Base-by-base conservation (phyloP, 1,139 yeast species). In the Yamadazyma kanchanaburiensis region DNA sequence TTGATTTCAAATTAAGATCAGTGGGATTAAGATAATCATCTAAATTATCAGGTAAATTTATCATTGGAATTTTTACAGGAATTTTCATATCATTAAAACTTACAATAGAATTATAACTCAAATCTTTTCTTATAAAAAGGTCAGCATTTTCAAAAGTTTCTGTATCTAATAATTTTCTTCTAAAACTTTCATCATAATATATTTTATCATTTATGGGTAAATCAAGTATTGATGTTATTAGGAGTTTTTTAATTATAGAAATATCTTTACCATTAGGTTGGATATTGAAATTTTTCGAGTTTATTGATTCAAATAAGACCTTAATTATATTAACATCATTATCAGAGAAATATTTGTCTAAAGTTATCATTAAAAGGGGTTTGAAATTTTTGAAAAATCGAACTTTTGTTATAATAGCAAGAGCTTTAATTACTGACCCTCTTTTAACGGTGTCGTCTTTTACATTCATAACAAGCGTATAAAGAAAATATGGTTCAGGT, bases 301-400 rank as follows among this genome's bases (percentile, higher is more conserved):
- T 67, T 12, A 68, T 48, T 4, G 64, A 45, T 10, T 51, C 46
- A 41, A 51, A 65, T 17, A 68, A 51, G 19, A 56, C 55, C 23
- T 49, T 37, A 21, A 68, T 36, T 15, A 51, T 46, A 5, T 30
- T 28, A 5, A 51, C 32, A 21, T 56, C 49, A 27, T 54, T 54
- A 10, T 43, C 36, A 14, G 49, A 45, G 28, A 70, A 70, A 35
- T 63, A 65, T 24, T 59, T 60, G 45, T 77, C 81, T 39, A 77
- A 58, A 12, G 80, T 71, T 25, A 77, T 65, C 38, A 76, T 48
- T 28, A 78, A 51, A 35, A 78, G 51, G 3, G 85, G 84, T 48
- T 70, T 74, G 53, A 77, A 76, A 34, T 72, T 72, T 43, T 76
- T 78, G 54, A 77, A 73, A 46, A 60, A 75, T 4, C 67, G 53